These are phyloP conservation scores for Heliocybe sulcata DNA, from an alignment of 1,284 basidiomycete genomes.

Conservation along the genomic window DNA sequence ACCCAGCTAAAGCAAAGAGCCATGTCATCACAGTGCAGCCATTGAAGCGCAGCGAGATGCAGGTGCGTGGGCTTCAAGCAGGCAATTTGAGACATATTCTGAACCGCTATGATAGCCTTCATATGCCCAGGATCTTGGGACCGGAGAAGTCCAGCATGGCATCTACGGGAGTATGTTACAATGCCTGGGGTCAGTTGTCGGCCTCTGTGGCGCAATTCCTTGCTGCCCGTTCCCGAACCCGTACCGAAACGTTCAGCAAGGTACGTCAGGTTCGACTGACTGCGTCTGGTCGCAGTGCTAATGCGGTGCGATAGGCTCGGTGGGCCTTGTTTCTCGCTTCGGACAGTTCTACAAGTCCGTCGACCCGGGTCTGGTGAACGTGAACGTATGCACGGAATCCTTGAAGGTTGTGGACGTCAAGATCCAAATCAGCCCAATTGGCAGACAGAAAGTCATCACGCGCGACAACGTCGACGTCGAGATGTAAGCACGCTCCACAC, in stretches of 20 bases:
- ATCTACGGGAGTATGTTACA: slow-evolving; percentile 82
- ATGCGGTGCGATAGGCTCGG: slow-evolving; percentile 47
- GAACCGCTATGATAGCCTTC: slow-evolving; percentile 48
- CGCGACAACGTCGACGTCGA: slow-evolving; percentile 86
- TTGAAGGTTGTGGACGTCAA: slow-evolving; percentile 88
- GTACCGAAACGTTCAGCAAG: slow-evolving; percentile 77
- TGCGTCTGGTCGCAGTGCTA: slow-evolving; percentile 3
- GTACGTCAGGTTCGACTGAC: slow-evolving; percentile 23
- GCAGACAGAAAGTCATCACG: slow-evolving; percentile 80
- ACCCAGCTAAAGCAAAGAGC: slow-evolving; percentile 1
- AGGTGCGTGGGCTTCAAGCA: slow-evolving; percentile 36
- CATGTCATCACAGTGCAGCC: slow-evolving; percentile 66
- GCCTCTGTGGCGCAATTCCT: slow-evolving; percentile 74
- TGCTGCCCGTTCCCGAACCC: slow-evolving; percentile 81
- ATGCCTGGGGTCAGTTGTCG: slow-evolving; percentile 48
- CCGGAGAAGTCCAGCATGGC: slow-evolving; percentile 73
- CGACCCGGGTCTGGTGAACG: slow-evolving; percentile 86
- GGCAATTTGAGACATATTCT: slow-evolving; percentile 14
- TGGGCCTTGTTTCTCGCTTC: slow-evolving; percentile 88
- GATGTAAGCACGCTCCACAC: slow-evolving; percentile 41
- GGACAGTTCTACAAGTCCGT: slow-evolving; percentile 94
- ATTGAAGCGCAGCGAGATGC: slow-evolving; percentile 79
- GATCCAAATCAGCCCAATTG: slow-evolving; percentile 86
- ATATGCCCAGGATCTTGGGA: slow-evolving; percentile 84
- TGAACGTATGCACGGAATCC: slow-evolving; percentile 90